Evolutionary conservation across 2,329 filamentous ascomycete genomes (phyloP), one percentile per base, ranked within the genome.

Genomic region (Pseudopyricularia javanii): DNA sequence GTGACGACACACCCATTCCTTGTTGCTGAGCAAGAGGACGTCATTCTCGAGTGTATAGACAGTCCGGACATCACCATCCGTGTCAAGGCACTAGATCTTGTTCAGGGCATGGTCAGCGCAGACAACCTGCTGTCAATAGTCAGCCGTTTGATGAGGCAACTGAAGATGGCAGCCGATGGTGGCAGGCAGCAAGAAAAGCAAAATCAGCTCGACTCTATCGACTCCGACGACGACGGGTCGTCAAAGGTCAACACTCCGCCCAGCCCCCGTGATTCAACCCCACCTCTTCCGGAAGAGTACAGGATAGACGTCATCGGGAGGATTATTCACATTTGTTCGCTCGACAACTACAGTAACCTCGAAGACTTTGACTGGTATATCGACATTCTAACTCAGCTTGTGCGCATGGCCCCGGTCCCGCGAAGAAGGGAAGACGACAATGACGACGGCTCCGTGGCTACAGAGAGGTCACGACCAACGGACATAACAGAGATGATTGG

Each of bases 341-440:
- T 83, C 58, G 86, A 91, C 58, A 95, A 90, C 56, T 98, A 97
- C 65, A 78, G 79, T 37, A 88, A 90, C 62, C 75, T 98, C 49
- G 72, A 78, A 51, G 91, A 98, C 64, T 98, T 98, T 65, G 91
- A 96, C 59, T 98, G 93, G 93, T 97, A 97, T 66, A 86, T 97
- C 58, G 88, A 93, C 59, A 81, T 95, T 28, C 72, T 98, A 30
- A 85, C 88, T 5, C 89, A 95, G 63, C 77, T 98, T 14, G 82
- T 96, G 40, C 82, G 85, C 63, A 76, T 88, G 69, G 74, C 84
- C 20, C 86, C 72, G 0, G 60, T 71, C n/a, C 69, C 75, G 48
- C 69, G 71, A 37, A 62, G 63, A 7, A 60, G 62, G 7, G 70
- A 73, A 7, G 63, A 62, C 5, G 71, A 73, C 45, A 54, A 63